Conservation (phyloP, 805 yeast genomes). For the Saturnispora dispora region DNA sequence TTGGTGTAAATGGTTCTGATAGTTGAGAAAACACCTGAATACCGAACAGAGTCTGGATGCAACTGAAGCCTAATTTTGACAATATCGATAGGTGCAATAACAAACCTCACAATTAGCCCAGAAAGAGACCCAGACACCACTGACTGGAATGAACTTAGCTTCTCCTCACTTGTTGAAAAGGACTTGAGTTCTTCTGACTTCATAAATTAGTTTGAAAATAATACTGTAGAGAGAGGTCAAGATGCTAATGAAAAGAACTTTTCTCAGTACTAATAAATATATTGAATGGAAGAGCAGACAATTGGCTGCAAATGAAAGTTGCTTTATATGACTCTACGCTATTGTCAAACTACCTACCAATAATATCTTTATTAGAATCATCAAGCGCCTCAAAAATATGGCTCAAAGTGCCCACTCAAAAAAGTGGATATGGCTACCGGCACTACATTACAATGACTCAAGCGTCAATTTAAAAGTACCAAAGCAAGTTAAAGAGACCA, state of each 20-base stretch:
- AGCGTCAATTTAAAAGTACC: neutral
- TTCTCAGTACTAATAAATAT: neutral
- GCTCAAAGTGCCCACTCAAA: neutral
- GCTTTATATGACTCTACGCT: neutral
- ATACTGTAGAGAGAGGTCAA: neutral
- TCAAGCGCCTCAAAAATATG: neutral
- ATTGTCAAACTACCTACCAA: neutral
- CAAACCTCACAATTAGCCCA: conserved; percentile 45
- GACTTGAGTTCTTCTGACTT: conserved; percentile 1
- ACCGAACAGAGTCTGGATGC: conserved; percentile 29
- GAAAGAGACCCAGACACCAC: conserved; percentile 63
- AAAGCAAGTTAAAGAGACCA: neutral
- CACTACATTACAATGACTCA: neutral
- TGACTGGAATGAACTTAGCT: conserved; percentile 29
- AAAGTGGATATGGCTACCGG: neutral
- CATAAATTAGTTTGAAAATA: neutral
- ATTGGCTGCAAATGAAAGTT: neutral
- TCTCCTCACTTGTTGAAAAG: conserved; percentile 14
- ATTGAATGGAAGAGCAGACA: neutral
- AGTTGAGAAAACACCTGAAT: conserved; percentile 31
- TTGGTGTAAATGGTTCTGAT: conserved; percentile 36
- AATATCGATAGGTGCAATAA: conserved; percentile 71
- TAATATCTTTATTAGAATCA: neutral
- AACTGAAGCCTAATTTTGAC: conserved; percentile 69
- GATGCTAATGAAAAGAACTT: neutral